These are phyloP conservation scores for Cyberlindnera galapagoensis DNA, from an alignment of 805 yeast species.

Conservation along the genomic window DNA sequence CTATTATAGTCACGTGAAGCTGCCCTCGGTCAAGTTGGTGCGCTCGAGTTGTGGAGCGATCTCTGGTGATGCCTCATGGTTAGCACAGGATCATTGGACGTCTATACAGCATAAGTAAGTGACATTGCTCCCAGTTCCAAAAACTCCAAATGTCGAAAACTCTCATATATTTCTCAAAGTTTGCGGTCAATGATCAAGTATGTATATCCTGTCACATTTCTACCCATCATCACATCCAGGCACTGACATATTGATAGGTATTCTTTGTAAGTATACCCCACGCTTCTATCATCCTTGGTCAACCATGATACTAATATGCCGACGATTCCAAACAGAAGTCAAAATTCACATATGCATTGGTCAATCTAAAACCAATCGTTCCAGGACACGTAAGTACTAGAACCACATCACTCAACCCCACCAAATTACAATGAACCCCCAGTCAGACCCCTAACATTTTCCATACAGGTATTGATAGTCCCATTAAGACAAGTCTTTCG, in stretches of 20 bases:
- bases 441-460: constrained; percentile 8
- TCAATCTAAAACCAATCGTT: constrained; percentile 84
- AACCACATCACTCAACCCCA: too few relatives aligned
- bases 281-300: too few relatives aligned
- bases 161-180: constrained; percentile 41
- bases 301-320: too few relatives aligned
- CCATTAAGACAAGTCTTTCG: constrained; percentile 68
- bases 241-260: constrained; percentile 9
- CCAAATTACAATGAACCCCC: constrained; percentile 1
- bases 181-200: constrained; percentile 52
- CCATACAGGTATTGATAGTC: constrained; percentile 50
- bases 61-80: too few relatives aligned
- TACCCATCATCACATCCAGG: background rate
- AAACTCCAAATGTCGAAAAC: too few relatives aligned
- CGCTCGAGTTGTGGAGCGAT: too few relatives aligned
- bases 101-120: too few relatives aligned
- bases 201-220: background rate
- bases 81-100: too few relatives aligned
- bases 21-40: too few relatives aligned
- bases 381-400: constrained; percentile 68
- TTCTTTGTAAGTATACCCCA: constrained; percentile 20
- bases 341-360: constrained; percentile 71
- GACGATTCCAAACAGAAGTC: constrained; percentile 52
- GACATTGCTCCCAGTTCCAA: too few relatives aligned
- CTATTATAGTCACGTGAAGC: too few relatives aligned